Conservation (phyloP, 1,139 yeast species). For the Nakaseomyces kungkrabaensis region DNA sequence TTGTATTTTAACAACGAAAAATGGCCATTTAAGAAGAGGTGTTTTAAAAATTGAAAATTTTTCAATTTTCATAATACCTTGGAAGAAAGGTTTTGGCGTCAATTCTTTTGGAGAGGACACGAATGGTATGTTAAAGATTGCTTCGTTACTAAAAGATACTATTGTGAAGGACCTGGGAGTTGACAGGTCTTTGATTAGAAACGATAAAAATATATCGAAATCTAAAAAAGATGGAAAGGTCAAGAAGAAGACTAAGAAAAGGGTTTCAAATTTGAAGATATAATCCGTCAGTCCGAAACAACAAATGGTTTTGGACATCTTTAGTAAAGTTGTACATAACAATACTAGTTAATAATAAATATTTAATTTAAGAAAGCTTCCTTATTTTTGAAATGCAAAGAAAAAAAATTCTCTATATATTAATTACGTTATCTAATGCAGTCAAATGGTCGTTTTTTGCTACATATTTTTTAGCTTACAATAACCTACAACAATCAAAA, state of each 20-base stretch:
- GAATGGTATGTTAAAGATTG: conserved; percentile 15
- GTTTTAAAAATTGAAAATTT: conserved; percentile 14
- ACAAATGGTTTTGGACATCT: not conserved
- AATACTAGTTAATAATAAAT: too few species aligned
- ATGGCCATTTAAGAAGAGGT: conserved; percentile 11
- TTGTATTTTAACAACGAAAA: conserved; percentile 2
- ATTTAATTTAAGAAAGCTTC: too few species aligned
- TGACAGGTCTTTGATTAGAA: not conserved
- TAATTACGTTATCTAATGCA: too few species aligned
- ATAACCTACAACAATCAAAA: too few species aligned
- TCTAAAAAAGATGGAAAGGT: conserved; percentile 1
- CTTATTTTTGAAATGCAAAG: too few species aligned
- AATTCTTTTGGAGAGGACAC: conserved; percentile 15
- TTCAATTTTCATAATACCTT: conserved; percentile 16
- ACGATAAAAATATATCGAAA: not conserved
- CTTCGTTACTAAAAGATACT: conserved; percentile 11
- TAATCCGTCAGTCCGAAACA: not conserved
- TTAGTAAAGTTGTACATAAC: too few species aligned
- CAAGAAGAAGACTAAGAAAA: conserved; percentile 2
- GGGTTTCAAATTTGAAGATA: not conserved
- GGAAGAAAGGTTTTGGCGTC: conserved; percentile 16
- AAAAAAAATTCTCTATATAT: too few species aligned
- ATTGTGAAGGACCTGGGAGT: conserved; percentile 9
- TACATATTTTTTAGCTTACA: too few species aligned
- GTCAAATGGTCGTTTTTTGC: too few species aligned